Conservation (phyloP, 2,329 filamentous ascomycete species). For the Paecilomyces niveus region DNA sequence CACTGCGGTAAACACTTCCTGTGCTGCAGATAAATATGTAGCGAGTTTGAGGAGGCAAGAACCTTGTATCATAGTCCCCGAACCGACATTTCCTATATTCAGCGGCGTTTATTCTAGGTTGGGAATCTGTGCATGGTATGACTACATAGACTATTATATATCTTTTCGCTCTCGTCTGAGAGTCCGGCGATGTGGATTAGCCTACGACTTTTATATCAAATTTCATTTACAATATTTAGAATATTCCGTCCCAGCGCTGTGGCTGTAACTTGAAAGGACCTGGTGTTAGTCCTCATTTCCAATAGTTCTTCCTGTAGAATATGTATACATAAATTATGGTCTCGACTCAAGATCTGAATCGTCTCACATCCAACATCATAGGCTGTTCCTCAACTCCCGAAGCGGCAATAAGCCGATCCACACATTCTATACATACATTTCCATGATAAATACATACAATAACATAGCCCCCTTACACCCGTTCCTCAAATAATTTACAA, state of each 20-base stretch:
- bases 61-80: neutral
- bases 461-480: too few species aligned
- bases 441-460: too few species aligned
- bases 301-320: too few species aligned
- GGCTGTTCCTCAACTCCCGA: too few species aligned
- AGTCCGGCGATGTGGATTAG: neutral
- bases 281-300: too few species aligned
- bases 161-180: neutral
- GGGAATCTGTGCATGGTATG: neutral
- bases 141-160: neutral
- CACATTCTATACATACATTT: too few species aligned
- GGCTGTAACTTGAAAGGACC: too few species aligned
- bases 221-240: neutral
- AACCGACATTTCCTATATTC: neutral
- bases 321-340: too few species aligned
- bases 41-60: neutral
- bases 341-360: too few species aligned
- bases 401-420: too few species aligned
- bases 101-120: neutral
- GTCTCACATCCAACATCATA: too few species aligned
- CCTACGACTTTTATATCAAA: neutral
- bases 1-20: neutral
- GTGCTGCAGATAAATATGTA: neutral
- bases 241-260: neutral
- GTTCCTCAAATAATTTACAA: neutral